Percentiles rank a stretch among this genome's conserved stretches.
These are phyloP conservation scores for Pythium monospermum DNA, from an alignment of 352 stramenopile genomes.

Conservation along the genomic window DNA sequence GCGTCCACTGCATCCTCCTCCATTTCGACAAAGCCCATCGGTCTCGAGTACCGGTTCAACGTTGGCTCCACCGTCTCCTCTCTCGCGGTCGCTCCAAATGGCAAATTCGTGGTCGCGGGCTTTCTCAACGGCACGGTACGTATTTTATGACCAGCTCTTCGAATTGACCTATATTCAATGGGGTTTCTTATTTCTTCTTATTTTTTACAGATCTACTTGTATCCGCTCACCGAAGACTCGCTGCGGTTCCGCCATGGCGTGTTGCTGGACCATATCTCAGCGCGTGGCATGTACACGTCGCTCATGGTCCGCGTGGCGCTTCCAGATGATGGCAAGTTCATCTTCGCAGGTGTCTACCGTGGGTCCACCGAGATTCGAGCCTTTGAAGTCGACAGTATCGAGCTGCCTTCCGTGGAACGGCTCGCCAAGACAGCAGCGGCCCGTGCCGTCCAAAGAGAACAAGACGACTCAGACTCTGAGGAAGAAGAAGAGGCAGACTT, in stretches of 20 bases:
- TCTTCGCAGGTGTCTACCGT: conserved; percentile 81
- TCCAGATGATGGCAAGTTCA: conserved; percentile 75
- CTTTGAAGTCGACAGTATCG: conserved; percentile 78
- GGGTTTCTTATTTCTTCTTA: neutral
- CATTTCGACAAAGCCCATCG: conserved; percentile 20
- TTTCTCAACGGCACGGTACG: conserved; percentile 74
- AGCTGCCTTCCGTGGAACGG: conserved; percentile 32
- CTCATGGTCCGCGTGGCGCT: conserved; percentile 75
- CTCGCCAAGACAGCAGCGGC: neutral
- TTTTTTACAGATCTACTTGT: conserved; percentile 39
- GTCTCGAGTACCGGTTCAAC: conserved; percentile 58
- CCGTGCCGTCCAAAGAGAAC: neutral
- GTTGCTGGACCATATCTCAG: conserved; percentile 74
- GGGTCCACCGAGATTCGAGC: conserved; percentile 84
- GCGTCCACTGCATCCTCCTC: conserved; percentile 29
- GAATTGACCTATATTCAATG: too few relatives aligned
- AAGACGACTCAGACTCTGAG: neutral
- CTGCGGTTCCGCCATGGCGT: conserved; percentile 65
- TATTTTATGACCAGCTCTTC: neutral
- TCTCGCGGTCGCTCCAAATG: conserved; percentile 61
- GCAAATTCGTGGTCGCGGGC: conserved; percentile 69
- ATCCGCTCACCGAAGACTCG: conserved; percentile 59
- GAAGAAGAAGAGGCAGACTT: conserved; percentile 25
- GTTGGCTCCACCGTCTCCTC: conserved; percentile 71
- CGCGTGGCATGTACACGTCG: conserved; percentile 79